Evolutionary conservation across 2,329 filamentous ascomycete species (phyloP).

Genomic region (Beauveria asiatica): DNA sequence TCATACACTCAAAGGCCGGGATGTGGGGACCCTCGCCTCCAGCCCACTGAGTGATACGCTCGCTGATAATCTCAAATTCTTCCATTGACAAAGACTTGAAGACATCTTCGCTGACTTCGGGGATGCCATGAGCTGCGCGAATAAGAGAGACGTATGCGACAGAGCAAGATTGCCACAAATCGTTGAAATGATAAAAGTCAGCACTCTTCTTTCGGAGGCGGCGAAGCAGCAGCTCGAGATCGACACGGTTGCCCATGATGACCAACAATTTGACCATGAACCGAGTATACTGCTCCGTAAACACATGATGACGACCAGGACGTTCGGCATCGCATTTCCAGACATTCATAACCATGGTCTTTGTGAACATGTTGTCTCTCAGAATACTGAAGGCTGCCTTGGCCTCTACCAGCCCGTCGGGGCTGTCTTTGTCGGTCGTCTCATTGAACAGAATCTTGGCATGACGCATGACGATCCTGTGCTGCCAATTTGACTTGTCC

Average conservation of each 20-base stretch:
- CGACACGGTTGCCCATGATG: slow-evolving; percentile 64
- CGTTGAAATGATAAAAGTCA: slow-evolving; percentile 59
- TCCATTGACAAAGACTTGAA: slow-evolving; percentile 47
- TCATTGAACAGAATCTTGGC: slow-evolving; percentile 47
- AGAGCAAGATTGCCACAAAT: slow-evolving; percentile 51
- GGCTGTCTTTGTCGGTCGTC: slow-evolving; percentile 22
- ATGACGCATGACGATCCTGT: slow-evolving; percentile 76
- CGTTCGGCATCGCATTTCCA: slow-evolving; percentile 88
- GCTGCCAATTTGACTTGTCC: slow-evolving; percentile 93
- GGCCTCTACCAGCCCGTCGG: slow-evolving; percentile 53
- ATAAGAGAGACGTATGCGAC: slow-evolving; percentile 45
- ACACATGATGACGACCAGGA: slow-evolving; percentile 82
- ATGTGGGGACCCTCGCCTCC: slow-evolving; percentile 29
- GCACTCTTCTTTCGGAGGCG: slow-evolving; percentile 74
- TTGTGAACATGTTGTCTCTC: slow-evolving; percentile 67
- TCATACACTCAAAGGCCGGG: slow-evolving; percentile 44
- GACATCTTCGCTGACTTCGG: slow-evolving; percentile 39
- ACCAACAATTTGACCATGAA: slow-evolving; percentile 72
- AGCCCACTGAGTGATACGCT: slow-evolving; percentile 48
- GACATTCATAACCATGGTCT: slow-evolving; percentile 89
- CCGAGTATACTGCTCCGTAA: slow-evolving; percentile 76
- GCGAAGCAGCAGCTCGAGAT: slow-evolving; percentile 69
- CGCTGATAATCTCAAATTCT: slow-evolving; percentile 49
- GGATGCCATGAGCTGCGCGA: slow-evolving; percentile 39
- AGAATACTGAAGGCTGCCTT: slow-evolving; percentile 74